Evolutionary conservation across 2,329 filamentous ascomycete species (phyloP).

Genomic region (Corniculantispora saksenae): DNA sequence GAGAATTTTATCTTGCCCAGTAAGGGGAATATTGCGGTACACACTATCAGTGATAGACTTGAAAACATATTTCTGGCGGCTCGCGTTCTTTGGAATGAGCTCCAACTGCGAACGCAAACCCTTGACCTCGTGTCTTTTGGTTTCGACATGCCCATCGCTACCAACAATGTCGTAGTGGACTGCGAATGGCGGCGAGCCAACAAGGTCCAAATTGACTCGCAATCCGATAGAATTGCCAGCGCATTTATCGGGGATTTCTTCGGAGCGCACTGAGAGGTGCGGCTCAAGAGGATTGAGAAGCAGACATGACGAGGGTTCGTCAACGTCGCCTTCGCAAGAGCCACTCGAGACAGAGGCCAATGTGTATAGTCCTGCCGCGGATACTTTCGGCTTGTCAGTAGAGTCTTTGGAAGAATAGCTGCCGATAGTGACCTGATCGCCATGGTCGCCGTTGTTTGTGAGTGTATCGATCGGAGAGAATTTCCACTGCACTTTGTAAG

Average conservation of each 20-base stretch:
- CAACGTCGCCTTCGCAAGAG: conserved; percentile 81
- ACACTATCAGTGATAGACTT: conserved; percentile 77
- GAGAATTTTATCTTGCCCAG: conserved; percentile 62
- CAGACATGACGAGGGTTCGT: conserved; percentile 92
- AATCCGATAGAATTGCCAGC: conserved; percentile 91
- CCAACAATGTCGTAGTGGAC: conserved; percentile 74
- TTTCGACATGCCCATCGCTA: conserved; percentile 53
- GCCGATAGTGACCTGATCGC: conserved; percentile 57
- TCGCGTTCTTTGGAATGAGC: conserved; percentile 77
- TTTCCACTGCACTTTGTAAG: conserved; percentile 75
- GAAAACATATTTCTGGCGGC: conserved; percentile 86
- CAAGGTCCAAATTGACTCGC: conserved; percentile 82
- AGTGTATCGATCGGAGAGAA: conserved; percentile 76
- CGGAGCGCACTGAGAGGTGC: conserved; percentile 68
- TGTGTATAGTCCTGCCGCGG: conserved; percentile 82
- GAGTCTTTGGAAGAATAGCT: conserved; percentile 62
- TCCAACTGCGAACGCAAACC: conserved; percentile 82
- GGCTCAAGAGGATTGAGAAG: conserved; percentile 90
- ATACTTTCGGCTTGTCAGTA: conserved; percentile 66
- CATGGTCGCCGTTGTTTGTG: conserved; percentile 69
- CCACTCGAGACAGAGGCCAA: conserved; percentile 77
- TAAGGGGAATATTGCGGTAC: conserved; percentile 68
- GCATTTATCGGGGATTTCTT: conserved; percentile 92
- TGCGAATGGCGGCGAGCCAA: conserved; percentile 89
- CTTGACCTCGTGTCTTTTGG: conserved; percentile 59